Base-by-base conservation (phyloP, 2,329 filamentous ascomycete genomes). In the Endoconidiophora polonica region DNA sequence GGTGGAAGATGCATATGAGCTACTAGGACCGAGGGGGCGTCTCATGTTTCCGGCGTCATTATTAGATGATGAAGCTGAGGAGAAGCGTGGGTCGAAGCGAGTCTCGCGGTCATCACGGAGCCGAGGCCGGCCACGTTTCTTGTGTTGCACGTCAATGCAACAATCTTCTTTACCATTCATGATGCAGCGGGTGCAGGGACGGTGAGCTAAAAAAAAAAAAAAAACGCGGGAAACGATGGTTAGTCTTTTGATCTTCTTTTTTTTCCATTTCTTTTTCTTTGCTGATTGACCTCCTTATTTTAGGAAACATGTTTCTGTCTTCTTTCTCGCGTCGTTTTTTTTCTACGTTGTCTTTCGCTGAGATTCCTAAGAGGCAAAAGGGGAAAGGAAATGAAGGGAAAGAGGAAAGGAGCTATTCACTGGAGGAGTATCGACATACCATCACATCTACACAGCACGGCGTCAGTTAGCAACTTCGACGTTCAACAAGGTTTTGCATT, bases 91-190 rank as follows among this genome's bases (percentile, higher is more conserved):
- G 52, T 79, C 77, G 57, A 73, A 79, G 55, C 76, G 70, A 45
- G 71, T 60, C 55, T 81, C 76, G 57, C 74, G 69, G 53, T 85
- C 81, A 59, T 90, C 84, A 58, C 84, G 76, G 56, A 91, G 68
- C 55, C 85, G 74, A 53, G 85, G 85, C 45, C 85, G 74, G 40
- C 85, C 85, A 57, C 85, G 71, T 62, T 90, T 91, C 64, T 90
- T 91, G 64, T 91, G 85, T 59, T 86, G 81, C 33, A 91, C 84
- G 63, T 91, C 85, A 57, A 86, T 71, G 60, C 85, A 91, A 5
- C 79, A 73, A 52, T 87, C 83, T 69, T 90, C 72, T 59, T 90
- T 91, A 54, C 83, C 82, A 59, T 85, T 86, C 58, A 77, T 77
- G 33, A 83, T 67, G 61, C 85, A 91, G 60, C 85, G 75, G 24